These are phyloP conservation scores for Exophiala lecanii-corni DNA, from an alignment of 2,329 filamentous ascomycete genomes.

Conservation along the genomic window DNA sequence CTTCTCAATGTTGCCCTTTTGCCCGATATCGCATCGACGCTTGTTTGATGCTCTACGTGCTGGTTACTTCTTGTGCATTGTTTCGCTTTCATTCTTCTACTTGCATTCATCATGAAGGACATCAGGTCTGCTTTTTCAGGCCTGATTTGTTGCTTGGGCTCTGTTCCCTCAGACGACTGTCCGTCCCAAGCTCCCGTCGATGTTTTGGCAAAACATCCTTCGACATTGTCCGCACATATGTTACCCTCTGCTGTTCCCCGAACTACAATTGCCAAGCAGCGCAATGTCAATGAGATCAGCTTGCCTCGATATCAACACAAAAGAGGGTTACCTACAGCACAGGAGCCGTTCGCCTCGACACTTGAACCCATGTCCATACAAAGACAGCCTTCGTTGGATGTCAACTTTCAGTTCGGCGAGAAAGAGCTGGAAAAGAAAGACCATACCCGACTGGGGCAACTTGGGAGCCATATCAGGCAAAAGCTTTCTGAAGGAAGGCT, in stretches of 20 bases:
- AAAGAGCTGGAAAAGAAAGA: constrained; percentile 8
- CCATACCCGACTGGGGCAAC: constrained; percentile 15
- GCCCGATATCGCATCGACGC: constrained; percentile 1
- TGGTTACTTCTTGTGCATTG: constrained; percentile 12
- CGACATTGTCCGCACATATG: too few relatives aligned
- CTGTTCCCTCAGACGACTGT: constrained; percentile 5
- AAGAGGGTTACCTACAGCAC: too few relatives aligned
- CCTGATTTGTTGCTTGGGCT: constrained; percentile 15
- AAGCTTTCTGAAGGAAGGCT: constrained; percentile 23
- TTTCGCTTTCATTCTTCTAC: constrained; percentile 15
- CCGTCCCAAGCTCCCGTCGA: too few relatives aligned
- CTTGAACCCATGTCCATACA: not conserved
- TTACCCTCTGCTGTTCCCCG: too few relatives aligned
- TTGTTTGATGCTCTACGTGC: constrained; percentile 5
- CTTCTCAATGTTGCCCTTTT: constrained; percentile 2
- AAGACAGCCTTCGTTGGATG: constrained; percentile 17
- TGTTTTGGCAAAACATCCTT: too few relatives aligned
- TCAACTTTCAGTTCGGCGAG: constrained; percentile 14
- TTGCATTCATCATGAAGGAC: constrained; percentile 8
- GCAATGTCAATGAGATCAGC: too few relatives aligned
- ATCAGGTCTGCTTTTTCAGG: constrained; percentile 10
- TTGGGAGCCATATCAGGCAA: constrained; percentile 24
- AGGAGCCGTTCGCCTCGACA: too few relatives aligned
- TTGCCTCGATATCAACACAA: too few relatives aligned
- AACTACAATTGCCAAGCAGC: too few relatives aligned